A percentile compares a stretch with the other conserved stretches of the same genome.
Evolutionary conservation across 2,329 filamentous ascomycete species (phyloP).

Genomic region (Huntiella abstrusa): DNA sequence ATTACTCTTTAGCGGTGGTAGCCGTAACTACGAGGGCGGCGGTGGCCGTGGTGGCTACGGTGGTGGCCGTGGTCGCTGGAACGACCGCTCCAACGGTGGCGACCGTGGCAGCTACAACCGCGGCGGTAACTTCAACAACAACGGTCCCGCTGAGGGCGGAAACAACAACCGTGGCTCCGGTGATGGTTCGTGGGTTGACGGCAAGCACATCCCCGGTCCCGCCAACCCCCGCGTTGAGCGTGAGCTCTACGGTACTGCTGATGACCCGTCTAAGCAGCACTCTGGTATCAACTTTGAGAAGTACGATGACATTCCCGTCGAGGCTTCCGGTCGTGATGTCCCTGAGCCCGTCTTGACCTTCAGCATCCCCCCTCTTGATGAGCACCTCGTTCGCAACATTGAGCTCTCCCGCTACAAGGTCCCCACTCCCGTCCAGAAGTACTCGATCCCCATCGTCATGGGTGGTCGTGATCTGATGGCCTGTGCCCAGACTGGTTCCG

Average conservation of each 20-base stretch:
- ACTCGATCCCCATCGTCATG: conserved; percentile 98
- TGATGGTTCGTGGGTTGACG: conserved; percentile 90
- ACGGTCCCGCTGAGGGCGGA: conserved; percentile 15
- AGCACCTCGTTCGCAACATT: conserved; percentile 86
- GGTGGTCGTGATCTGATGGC: conserved; percentile 96
- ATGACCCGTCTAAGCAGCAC: conserved; percentile 88
- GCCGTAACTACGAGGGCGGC: conserved; percentile 23
- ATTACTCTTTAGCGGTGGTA: background rate
- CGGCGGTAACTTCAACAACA: conserved; percentile 15
- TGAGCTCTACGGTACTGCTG: conserved; percentile 78
- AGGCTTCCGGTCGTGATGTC: conserved; percentile 84
- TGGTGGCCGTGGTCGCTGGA: conserved; percentile 16
- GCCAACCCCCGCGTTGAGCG: conserved; percentile 79
- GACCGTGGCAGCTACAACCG: conserved; percentile 17
- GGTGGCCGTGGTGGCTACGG: conserved; percentile 20
- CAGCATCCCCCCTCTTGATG: conserved; percentile 85
- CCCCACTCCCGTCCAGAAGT: conserved; percentile 95
- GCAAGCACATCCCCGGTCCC: conserved; percentile 86
- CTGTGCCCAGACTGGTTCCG: conserved; percentile 97
- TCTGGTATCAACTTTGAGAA: conserved; percentile 99
- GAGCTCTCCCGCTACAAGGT: conserved; percentile 85
- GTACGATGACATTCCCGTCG: conserved; percentile 98
- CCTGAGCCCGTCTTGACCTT: conserved; percentile 82
- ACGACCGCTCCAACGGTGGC: conserved; percentile 21
- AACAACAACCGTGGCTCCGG: conserved; percentile 53